Base-by-base conservation (phyloP, 148 eudicot species). In the Mesembryanthemum crystallinum region DNA sequence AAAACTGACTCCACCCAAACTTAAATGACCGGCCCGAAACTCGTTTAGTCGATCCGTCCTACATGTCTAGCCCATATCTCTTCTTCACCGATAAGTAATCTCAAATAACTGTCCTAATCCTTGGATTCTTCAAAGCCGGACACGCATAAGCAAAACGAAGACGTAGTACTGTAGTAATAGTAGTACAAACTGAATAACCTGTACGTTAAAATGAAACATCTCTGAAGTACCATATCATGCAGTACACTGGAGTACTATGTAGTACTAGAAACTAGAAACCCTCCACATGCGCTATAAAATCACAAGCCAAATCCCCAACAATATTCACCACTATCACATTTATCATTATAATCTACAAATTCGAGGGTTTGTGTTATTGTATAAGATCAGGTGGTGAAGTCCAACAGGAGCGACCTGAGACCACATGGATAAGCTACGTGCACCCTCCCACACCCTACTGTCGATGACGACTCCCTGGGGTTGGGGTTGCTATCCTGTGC, bases 401-500 rank as follows among this genome's bases (percentile, higher is more conserved):
- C 77, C 83, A 3, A 77, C 80, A 81, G 83, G 83, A 73, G 74
- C 74, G 80, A 81, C 77, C 69, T 81, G 80, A 77, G 80, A 81
- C 45, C 83, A 81, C 80, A 77, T 76, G 80, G 49, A 17, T 8
- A 15, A 21, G 65, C 33, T 39, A 77, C n/a, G 4, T 42, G n/a
- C 20, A 37, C 29, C 79, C 54, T 55, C 33, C 58, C 32, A 1
- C n/a, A 18, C 60, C 67, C 27, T 25, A 37, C 42, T 39, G 39
- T 64, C 66, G 25, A 27, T 28, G 39, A 35, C 39, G 39, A 35
- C 39, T 35, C 39, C 23, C 23, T 0, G 15, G 64, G 35, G 21
- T 33, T 57, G 66, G 63, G 76, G 49, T 29, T 43, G 47, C 24
- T 45, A 8, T 33, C 18, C 73, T 7, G 30, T 24, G 60, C 27